These are phyloP conservation scores for Amaranthus hypochondriacus DNA, from an alignment of 148 eudicot genomes.

Conservation along the genomic window DNA sequence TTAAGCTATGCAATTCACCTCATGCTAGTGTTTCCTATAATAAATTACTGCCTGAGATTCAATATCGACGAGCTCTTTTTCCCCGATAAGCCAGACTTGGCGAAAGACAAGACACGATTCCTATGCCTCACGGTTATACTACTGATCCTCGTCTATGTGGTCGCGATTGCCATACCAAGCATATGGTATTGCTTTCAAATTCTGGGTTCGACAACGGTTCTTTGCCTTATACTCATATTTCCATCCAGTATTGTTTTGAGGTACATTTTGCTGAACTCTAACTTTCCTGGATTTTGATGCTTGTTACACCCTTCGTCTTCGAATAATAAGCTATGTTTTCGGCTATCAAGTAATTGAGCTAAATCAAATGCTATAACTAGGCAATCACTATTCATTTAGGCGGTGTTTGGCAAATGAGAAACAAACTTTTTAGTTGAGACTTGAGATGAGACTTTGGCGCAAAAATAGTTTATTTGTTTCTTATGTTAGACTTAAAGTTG, in stretches of 20 bases:
- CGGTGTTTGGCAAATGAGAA: too few relatives aligned
- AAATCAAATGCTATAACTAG: too few relatives aligned
- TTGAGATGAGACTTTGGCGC: too few relatives aligned
- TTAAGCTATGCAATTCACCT: constrained; percentile 85
- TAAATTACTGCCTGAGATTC: constrained; percentile 65
- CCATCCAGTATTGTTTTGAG: constrained; percentile 75
- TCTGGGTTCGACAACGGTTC: constrained; percentile 81
- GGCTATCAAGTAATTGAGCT: too few relatives aligned
- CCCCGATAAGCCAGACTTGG: constrained; percentile 40
- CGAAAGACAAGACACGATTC: constrained; percentile 49
- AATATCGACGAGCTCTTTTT: constrained; percentile 74
- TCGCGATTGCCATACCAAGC: constrained; percentile 68
- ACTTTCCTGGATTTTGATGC: background rate
- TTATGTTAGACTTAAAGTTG: too few relatives aligned
- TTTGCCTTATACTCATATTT: constrained; percentile 75
- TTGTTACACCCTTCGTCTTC: background rate
- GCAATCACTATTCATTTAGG: too few relatives aligned
- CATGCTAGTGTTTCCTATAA: constrained; percentile 82
- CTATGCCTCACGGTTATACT: constrained; percentile 48
- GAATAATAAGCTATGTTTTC: too few relatives aligned
- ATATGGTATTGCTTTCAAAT: constrained; percentile 96
- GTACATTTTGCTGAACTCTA: constrained; percentile 27
- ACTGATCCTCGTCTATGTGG: constrained; percentile 51
- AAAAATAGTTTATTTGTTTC: too few relatives aligned
- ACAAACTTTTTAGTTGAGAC: too few relatives aligned